Conservation (phyloP, 1,284 basidiomycete genomes). For the Ganoderma sinense region DNA sequence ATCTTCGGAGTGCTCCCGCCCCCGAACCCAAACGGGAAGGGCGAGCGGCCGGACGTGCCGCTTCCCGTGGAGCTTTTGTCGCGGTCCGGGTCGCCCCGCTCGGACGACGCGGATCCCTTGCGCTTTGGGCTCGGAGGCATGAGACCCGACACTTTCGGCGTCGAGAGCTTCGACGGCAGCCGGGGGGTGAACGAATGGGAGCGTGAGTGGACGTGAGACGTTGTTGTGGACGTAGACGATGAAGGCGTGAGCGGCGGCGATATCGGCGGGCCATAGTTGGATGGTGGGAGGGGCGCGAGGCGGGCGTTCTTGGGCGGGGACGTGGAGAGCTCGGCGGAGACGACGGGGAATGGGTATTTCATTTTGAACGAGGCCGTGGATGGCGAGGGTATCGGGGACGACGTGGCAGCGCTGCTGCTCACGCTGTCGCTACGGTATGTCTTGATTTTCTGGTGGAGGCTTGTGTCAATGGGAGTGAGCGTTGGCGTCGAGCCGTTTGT, state of each 20-base stretch:
- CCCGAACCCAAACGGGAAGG: conserved; percentile 46
- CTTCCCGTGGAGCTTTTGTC: conserved; percentile 32
- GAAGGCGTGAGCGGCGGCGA: conserved; percentile 36
- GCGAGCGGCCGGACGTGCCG: conserved; percentile 36
- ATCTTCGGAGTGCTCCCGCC: conserved; percentile 26
- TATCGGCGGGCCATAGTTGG: conserved; percentile 35
- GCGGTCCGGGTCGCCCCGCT: conserved; percentile 43
- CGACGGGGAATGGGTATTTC: conserved; percentile 56
- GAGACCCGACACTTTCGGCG: conserved; percentile 49
- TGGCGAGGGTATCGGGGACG: conserved; percentile 42
- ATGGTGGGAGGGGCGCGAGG: conserved; percentile 30
- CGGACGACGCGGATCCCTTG: conserved; percentile 57
- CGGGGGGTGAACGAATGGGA: conserved; percentile 76
- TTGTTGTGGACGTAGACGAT: conserved; percentile 24
- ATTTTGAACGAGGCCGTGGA: conserved; percentile 34
- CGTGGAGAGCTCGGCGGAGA: conserved; percentile 35
- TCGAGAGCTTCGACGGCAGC: conserved; percentile 70
- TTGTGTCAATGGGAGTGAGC: conserved; percentile 50
- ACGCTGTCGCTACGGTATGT: conserved; percentile 51
- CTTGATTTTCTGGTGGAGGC: conserved; percentile 68
- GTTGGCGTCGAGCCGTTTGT: conserved; percentile 46
- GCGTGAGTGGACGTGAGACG: conserved; percentile 56
- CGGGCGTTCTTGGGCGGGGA: conserved; percentile 38
- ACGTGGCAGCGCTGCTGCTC: conserved; percentile 37
- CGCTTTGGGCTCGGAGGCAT: conserved; percentile 56